phyloP scores from a whole-genome alignment of 352 stramenopile genomes.

The Thraustochytrium striatum region DNA sequence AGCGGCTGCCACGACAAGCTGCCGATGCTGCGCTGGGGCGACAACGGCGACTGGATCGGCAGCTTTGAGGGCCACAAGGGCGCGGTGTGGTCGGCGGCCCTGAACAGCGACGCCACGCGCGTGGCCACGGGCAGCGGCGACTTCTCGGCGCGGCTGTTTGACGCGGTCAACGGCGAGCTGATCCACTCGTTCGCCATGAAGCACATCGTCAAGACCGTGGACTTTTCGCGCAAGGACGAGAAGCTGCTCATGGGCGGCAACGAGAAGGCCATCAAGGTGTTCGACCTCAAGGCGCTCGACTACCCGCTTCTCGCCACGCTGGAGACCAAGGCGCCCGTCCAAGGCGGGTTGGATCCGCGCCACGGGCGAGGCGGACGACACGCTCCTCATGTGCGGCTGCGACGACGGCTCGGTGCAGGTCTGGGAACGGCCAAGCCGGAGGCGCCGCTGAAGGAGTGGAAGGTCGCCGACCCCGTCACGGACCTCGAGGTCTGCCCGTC shows the following conservation, averaged over 20 bases:
- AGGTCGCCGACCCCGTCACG: not conserved
- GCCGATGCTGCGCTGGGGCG: constrained; percentile 73
- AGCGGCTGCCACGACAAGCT: constrained; percentile 63
- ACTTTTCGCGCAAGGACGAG: constrained; percentile 38
- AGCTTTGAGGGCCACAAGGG: constrained; percentile 82
- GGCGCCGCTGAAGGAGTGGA: constrained; percentile 10
- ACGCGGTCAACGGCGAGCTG: constrained; percentile 72
- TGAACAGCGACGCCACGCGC: constrained; percentile 65
- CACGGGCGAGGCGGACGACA: too few relatives aligned
- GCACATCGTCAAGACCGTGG: constrained; percentile 75
- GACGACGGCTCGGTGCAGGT: too few relatives aligned
- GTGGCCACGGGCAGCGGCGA: constrained; percentile 73
- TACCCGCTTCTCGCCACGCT: not conserved
- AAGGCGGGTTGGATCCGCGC: too few relatives aligned
- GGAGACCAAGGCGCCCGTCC: constrained; percentile 2
- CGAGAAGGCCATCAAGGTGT: constrained; percentile 32
- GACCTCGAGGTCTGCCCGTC: constrained; percentile 36
- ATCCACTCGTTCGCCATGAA: constrained; percentile 75
- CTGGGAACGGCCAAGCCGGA: too few relatives aligned
- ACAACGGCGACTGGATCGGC: constrained; percentile 79
- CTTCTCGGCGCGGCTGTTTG: constrained; percentile 77
- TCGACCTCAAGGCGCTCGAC: constrained; percentile 45
- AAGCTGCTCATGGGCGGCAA: constrained; percentile 17
- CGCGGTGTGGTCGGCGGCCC: constrained; percentile 74
- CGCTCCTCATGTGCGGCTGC: too few relatives aligned